A percentile compares a stretch with the other conserved stretches of the same genome.
Evolutionary conservation across 129 eudicot genomes (phyloP).

Genomic region (Sambucus nigra): DNA sequence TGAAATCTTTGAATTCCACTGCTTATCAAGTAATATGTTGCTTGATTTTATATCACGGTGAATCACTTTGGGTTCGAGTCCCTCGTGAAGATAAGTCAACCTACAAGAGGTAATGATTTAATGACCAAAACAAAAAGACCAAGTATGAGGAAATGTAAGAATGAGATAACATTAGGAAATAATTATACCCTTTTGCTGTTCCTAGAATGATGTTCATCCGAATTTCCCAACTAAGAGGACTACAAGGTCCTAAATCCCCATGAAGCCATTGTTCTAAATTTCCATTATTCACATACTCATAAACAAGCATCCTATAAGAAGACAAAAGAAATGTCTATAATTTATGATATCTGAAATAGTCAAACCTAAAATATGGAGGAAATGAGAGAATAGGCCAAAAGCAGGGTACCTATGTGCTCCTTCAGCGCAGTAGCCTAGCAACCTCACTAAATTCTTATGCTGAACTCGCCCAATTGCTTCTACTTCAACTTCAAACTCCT

Average conservation of each 20-base stretch:
- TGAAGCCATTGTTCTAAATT: too few species aligned
- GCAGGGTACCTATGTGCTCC: constrained; percentile 51
- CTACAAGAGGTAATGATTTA: too few species aligned
- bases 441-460: constrained; percentile 50
- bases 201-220: constrained; percentile 58
- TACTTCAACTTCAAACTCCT: constrained; percentile 62
- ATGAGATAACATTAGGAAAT: too few species aligned
- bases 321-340: constrained; percentile 58
- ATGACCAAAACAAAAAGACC: too few species aligned
- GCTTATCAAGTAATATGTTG: constrained; percentile 43
- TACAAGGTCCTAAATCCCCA: constrained; percentile 56
- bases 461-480: constrained; percentile 64
- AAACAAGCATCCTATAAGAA: too few species aligned
- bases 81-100: constrained; percentile 50
- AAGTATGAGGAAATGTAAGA: too few species aligned
- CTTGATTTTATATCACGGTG: constrained; percentile 43
- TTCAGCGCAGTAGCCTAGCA: constrained; percentile 63
- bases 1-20: constrained; percentile 54
- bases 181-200: too few species aligned
- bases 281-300: too few species aligned
- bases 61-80: constrained; percentile 22
- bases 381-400: background rate
- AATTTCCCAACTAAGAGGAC: constrained; percentile 64
- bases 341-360: constrained; percentile 55
- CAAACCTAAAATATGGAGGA: constrained; percentile 2